phyloP scores from a whole-genome alignment of 2,329 filamentous ascomycete species.

The Sclerotinia trifoliorum region DNA sequence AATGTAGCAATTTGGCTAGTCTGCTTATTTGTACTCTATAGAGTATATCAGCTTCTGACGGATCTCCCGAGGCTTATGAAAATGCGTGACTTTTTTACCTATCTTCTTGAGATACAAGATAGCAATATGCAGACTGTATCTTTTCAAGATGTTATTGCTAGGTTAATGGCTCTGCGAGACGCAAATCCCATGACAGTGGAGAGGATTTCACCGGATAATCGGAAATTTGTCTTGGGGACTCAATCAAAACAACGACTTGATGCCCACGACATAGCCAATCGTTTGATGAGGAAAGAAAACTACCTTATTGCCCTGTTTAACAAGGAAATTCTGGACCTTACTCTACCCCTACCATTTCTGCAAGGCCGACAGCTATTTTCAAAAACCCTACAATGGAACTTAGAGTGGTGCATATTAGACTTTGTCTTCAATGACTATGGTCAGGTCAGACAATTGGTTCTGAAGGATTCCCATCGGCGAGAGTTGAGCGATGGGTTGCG shows the following conservation, averaged over 20 bases:
- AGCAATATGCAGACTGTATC: slow-evolving; percentile 71
- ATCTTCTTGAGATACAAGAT: slow-evolving; percentile 67
- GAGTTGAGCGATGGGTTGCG: slow-evolving; percentile 76
- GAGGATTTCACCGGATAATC: slow-evolving; percentile 56
- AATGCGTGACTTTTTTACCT: slow-evolving; percentile 68
- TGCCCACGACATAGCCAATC: slow-evolving; percentile 94
- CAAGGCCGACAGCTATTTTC: slow-evolving; percentile 81
- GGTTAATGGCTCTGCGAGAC: slow-evolving; percentile 68
- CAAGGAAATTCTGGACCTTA: slow-evolving; percentile 89
- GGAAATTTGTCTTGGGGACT: slow-evolving; percentile 59
- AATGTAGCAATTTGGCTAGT: slow-evolving; percentile 56
- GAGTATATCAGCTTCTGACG: slow-evolving; percentile 54
- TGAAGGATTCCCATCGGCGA: slow-evolving; percentile 78
- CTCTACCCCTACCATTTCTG: slow-evolving; percentile 80
- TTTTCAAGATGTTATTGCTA: slow-evolving; percentile 69
- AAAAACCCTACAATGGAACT: slow-evolving; percentile 85
- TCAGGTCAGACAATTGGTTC: slow-evolving; percentile 80
- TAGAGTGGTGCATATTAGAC: slow-evolving; percentile 86
- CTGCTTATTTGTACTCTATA: slow-evolving; percentile 63
- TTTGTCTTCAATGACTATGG: slow-evolving; percentile 90
- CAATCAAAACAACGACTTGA: slow-evolving; percentile 93
- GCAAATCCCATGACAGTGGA: slow-evolving; percentile 65
- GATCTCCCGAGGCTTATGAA: slow-evolving; percentile 59
- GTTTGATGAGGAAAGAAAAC: slow-evolving; percentile 94
- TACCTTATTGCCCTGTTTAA: slow-evolving; percentile 97